A percentile compares a stretch with the other conserved stretches of the same genome.
These are phyloP conservation scores for Ogataea trehaloabstinens DNA, from an alignment of 805 yeast genomes.

Conservation along the genomic window DNA sequence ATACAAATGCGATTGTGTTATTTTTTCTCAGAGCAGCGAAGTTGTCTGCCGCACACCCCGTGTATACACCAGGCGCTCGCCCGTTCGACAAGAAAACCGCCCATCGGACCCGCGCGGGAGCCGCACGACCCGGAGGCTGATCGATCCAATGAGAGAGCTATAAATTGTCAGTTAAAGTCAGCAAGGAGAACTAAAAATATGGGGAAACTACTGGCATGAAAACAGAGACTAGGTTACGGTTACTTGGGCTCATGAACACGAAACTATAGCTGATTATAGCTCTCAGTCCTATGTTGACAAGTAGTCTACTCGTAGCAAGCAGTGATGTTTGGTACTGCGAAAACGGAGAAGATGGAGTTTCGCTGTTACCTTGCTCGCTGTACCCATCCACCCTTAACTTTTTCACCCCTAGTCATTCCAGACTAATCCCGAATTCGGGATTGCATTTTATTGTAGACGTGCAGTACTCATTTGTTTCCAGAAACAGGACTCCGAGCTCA, in stretches of 20 bases:
- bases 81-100: constrained; percentile 7
- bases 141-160: constrained; percentile 15
- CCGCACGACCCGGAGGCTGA: constrained; percentile 6
- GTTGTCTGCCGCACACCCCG: constrained; percentile 2
- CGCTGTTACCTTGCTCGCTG: too few relatives aligned
- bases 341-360: too few relatives aligned
- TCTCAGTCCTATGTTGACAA: too few relatives aligned
- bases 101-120: not conserved
- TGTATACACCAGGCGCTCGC: constrained; percentile 1
- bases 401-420: not conserved
- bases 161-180: constrained; percentile 11
- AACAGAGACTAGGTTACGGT: too few relatives aligned
- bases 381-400: too few relatives aligned
- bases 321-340: too few relatives aligned
- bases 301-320: too few relatives aligned
- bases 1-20: not conserved
- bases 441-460: not conserved
- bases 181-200: not conserved
- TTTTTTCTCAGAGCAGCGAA: not conserved
- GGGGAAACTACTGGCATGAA: too few relatives aligned
- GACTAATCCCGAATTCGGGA: constrained; percentile 2
- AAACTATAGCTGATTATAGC: too few relatives aligned
- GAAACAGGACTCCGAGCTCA: too few relatives aligned
- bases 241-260: too few relatives aligned
- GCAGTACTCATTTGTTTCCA: not conserved